Evolutionary conservation across 257 asterid genomes (phyloP), one percentile per base, ranked within the genome.

Genomic region (Capsicum chinense): DNA sequence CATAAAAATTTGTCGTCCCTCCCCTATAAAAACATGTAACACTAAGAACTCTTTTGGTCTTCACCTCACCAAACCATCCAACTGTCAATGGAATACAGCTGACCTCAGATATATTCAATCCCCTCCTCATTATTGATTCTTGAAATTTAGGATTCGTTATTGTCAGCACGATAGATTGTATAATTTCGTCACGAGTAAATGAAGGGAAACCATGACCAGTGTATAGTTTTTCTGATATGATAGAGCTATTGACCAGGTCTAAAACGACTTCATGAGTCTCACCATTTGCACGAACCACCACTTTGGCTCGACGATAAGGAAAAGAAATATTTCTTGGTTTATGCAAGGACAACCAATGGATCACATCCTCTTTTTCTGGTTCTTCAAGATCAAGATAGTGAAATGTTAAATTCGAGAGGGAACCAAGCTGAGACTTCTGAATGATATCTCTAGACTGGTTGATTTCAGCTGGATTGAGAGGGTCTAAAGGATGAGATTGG

Each of bases 1-100:
- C 92, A 93, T 95, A 94, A 9, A 94, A 84, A 80, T 92, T 90
- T 57, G 90, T 79, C 2, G 92, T 94, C 11, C 94, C 93, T 13
- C 89, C 89, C 88, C 94, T 85, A 68, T 92, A 92, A 54, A 88
- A 94, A 48, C 97, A 94, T 2, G 97, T 80, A 6, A 89, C 83
- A 80, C 89, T 86, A 5, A 91, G 85, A 74, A 88, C 82, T 73
- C 97, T 90, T 69, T 68, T 84, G 2, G 84, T 88, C 56, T 81
- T 94, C 52, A 5, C 17, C 87, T 94, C 94, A 15, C 97, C 97
- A 70, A 81, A 94, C 97, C 95, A 94, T 9, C 95, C 98, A 3
- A 88, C 85, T 90, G 44, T 3, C 44, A 39, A 4, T 39, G 44
- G 44, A 3, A 39, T 39, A 39, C 44, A 39, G 44, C 44, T 39